Base-by-base conservation (phyloP, 2,329 filamentous ascomycete species). In the Fusarium bulbicola region DNA sequence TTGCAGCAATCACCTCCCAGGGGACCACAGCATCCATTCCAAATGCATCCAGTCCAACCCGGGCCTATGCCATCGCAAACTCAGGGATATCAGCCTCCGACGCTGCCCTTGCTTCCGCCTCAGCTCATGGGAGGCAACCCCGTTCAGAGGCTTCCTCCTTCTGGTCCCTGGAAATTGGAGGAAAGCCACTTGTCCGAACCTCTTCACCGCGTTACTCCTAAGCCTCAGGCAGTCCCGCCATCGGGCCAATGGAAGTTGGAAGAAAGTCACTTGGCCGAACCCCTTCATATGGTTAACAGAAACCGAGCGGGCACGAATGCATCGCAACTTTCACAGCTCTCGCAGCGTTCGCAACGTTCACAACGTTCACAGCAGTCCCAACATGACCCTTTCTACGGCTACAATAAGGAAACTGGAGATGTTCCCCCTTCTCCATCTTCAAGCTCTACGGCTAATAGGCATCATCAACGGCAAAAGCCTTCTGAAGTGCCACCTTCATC, bases 121-220 rank as follows among this genome's bases (percentile, higher is more conserved):
- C 74, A 72, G 32, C 73, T 79, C 50, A 63, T 57, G 43, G 74
- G 65, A 32, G 72, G 72, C 30, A 85, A 84, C 45, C 82, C 84
- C 15, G 78, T 84, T 13, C 82, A 84, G 39, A 81, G 76, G 34
- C 80, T 86, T 7, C 83, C 83, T 32, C 84, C 83, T 3, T 79
- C 81, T n/a, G 85, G 84, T 1, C 81, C 82, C 24, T 90, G 88
- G 88, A 87, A 85, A 56, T 78, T 88, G 11, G 84, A 89, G 70
- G 87, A 89, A 78, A 90, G 88, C 15, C 84, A 87, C 65, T 80
- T 90, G 40, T 80, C 84, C 3, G 84, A 87, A 69, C 88, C 88
- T 32, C 81, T 89, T 24, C 80, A 83, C 59, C 63, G 70, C 7
- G 76, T 74, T 24, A 73, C 72, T 32, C 72, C 68, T 18, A 74